phyloP scores from a whole-genome alignment of 106 monocot genomes.

The Allium cepa region DNA sequence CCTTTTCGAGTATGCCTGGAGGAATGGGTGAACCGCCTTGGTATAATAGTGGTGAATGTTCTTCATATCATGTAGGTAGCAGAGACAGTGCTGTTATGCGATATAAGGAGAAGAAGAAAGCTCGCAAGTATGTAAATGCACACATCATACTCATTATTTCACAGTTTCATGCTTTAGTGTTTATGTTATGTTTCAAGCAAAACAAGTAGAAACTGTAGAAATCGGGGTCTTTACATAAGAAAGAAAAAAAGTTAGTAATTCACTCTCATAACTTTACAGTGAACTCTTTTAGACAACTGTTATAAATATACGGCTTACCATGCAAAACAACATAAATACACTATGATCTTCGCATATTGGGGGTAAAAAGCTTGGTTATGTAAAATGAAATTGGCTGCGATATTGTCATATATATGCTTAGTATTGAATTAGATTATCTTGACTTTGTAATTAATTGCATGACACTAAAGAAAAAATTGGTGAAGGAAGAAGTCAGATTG shows the following conservation, averaged over 20 bases:
- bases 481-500: too few species aligned
- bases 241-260: background rate
- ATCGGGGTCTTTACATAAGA: background rate
- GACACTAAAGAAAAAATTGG: too few species aligned
- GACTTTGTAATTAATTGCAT: too few species aligned
- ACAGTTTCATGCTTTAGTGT: background rate
- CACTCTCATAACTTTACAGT: background rate
- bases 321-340: too few species aligned
- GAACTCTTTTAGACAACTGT: background rate
- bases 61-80: slow-evolving; percentile 24
- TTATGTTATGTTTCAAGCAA: background rate
- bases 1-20: slow-evolving; percentile 49
- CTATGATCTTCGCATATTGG: too few species aligned
- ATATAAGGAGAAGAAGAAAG: slow-evolving; percentile 83
- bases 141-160: background rate
- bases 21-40: slow-evolving; percentile 50
- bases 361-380: too few species aligned
- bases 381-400: too few species aligned
- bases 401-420: too few species aligned
- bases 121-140: slow-evolving; percentile 32
- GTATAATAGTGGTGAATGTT: slow-evolving; percentile 38
- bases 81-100: slow-evolving; percentile 71
- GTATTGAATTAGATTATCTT: too few species aligned
- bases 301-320: background rate
- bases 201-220: background rate